Evolutionary conservation across 805 yeast genomes (phyloP).

Genomic region (Saccharomycopsis sp.): DNA sequence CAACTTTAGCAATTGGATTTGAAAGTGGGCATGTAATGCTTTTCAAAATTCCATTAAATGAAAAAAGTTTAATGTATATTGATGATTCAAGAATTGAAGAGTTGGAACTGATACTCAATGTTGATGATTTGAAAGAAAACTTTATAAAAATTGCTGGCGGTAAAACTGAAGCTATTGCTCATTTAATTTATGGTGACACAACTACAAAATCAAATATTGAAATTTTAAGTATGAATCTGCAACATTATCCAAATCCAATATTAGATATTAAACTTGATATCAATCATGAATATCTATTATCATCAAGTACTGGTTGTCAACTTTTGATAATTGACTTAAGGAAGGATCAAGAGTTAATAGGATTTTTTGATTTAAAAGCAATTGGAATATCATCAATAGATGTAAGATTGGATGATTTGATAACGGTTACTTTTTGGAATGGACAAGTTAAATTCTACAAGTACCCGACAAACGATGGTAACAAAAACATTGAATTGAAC

Average conservation of each 20-base stretch:
- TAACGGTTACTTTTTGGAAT: constrained; percentile 42
- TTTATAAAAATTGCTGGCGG: constrained; percentile 27
- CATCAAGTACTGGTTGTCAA: constrained; percentile 39
- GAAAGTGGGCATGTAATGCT: constrained; percentile 58
- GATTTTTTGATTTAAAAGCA: constrained; percentile 22
- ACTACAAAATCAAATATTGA: constrained; percentile 11
- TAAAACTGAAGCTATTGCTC: constrained; percentile 15
- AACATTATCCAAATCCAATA: constrained; percentile 47
- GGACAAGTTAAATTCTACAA: constrained; percentile 31
- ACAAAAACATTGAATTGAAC: neutral
- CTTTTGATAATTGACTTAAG: neutral
- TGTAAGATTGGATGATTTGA: constrained; percentile 19
- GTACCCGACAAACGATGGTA: constrained; percentile 14
- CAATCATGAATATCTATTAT: constrained; percentile 23
- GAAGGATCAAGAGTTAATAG: neutral
- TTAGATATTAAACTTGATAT: constrained; percentile 31
- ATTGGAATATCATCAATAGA: constrained; percentile 29
- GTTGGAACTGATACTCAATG: constrained; percentile 17
- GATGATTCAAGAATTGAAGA: constrained; percentile 25
- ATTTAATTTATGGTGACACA: constrained; percentile 14
- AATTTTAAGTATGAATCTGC: constrained; percentile 22
- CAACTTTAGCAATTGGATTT: constrained; percentile 43
- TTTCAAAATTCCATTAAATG: constrained; percentile 20
- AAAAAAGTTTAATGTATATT: constrained; percentile 10
- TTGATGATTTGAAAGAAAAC: constrained; percentile 16